Conservation (phyloP, 345 rosid genomes). For the Kernera saxatilis region DNA sequence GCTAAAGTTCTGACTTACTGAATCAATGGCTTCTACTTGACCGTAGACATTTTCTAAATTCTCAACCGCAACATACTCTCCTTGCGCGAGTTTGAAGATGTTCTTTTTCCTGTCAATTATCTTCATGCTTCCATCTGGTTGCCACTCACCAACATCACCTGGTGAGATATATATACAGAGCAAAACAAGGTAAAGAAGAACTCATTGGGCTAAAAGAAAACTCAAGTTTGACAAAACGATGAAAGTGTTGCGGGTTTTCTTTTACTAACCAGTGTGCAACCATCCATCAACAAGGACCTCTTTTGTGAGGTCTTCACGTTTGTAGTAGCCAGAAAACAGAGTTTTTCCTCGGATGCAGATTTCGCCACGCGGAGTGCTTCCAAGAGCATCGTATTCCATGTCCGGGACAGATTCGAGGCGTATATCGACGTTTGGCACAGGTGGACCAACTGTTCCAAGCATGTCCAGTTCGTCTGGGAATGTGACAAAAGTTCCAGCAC, state of each 20-base stretch:
- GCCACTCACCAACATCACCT: conserved; percentile 96
- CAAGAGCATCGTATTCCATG: conserved; percentile 78
- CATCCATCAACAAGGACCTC: conserved; percentile 82
- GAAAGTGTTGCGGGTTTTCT: neutral
- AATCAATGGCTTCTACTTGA: conserved; percentile 53
- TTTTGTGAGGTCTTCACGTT: conserved; percentile 78
- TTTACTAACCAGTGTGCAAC: conserved; percentile 74
- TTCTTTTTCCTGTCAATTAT: conserved; percentile 81
- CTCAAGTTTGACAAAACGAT: neutral
- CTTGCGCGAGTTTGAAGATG: conserved; percentile 89
- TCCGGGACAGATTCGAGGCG: conserved; percentile 82
- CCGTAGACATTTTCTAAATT: conserved; percentile 73
- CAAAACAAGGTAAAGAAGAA: neutral
- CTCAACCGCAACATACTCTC: conserved; percentile 91
- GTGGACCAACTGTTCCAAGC: conserved; percentile 94
- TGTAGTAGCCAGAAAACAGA: conserved; percentile 67
- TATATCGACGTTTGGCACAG: conserved; percentile 81
- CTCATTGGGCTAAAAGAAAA: too few species aligned
- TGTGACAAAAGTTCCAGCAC: conserved; percentile 83
- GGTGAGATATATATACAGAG: neutral
- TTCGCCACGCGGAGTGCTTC: conserved; percentile 72
- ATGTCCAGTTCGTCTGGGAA: conserved; percentile 61
- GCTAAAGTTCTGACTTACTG: conserved; percentile 32
- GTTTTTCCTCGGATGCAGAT: conserved; percentile 66
- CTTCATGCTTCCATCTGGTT: conserved; percentile 85